A percentile compares a stretch with the other conserved stretches of the same genome.
Evolutionary conservation across 805 yeast genomes (phyloP).

Genomic region (Lipomyces lipofer): DNA sequence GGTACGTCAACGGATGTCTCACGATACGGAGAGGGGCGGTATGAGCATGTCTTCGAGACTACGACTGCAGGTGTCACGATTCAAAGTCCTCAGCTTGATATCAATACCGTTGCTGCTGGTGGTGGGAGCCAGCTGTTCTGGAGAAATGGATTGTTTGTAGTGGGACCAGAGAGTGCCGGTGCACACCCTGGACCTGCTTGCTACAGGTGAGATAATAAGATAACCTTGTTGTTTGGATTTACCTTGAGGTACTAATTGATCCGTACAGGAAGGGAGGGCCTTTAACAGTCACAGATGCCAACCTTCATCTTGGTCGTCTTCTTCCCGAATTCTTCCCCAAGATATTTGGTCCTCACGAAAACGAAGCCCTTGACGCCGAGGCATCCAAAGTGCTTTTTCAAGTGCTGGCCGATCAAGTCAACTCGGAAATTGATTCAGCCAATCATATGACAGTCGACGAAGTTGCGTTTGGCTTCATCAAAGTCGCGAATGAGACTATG

Average conservation of each 20-base stretch:
- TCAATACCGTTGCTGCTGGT: conserved; percentile 82
- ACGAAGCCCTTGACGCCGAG: conserved; percentile 64
- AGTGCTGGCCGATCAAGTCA: conserved; percentile 57
- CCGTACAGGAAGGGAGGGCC: conserved; percentile 70
- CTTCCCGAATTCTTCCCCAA: conserved; percentile 75
- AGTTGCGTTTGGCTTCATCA: conserved; percentile 77
- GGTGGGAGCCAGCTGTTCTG: conserved; percentile 72
- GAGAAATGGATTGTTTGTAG: conserved; percentile 71
- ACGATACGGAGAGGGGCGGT: conserved; percentile 64
- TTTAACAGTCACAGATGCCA: conserved; percentile 82
- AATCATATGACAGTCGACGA: conserved; percentile 55
- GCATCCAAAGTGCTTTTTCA: conserved; percentile 52
- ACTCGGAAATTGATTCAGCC: conserved; percentile 47
- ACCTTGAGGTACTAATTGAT: no score
- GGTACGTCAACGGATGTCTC: conserved; percentile 89
- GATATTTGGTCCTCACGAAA: conserved; percentile 79
- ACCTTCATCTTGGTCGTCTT: conserved; percentile 67
- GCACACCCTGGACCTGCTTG: conserved; percentile 92
- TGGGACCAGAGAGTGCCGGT: conserved; percentile 85
- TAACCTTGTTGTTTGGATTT: no score
- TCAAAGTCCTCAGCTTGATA: conserved; percentile 81
- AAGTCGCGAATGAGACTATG: conserved; percentile 86
- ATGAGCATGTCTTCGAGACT: conserved; percentile 80
- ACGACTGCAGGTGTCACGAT: conserved; percentile 80
- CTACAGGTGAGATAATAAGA: conserved; percentile 42